Base-by-base conservation (phyloP, 352 stramenopile genomes). In the Pythium periplocum region DNA sequence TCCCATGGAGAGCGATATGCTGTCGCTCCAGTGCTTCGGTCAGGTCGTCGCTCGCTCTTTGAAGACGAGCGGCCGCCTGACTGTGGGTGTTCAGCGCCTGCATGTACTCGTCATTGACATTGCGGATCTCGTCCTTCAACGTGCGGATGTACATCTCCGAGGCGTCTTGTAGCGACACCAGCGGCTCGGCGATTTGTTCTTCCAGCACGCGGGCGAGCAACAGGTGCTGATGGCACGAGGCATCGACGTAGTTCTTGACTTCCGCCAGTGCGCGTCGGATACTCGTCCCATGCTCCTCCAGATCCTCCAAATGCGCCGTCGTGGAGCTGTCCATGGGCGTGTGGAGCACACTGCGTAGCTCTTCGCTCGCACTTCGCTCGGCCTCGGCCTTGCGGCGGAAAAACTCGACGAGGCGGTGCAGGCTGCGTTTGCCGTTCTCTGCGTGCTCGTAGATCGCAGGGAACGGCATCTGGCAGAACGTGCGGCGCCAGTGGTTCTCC, bases 381-480 rank as follows among this genome's bases (percentile, higher is more conserved):
- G 70, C 73, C 45, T 76, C 63, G 45, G 76, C 82, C 58, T 86
- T 86, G 54, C 71, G 68, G 9, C 69, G 71, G 62, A 91, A 86
- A 57, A 94, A 92, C 11, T 63, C 71, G 53, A 89, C 76, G 8
- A 94, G 69, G 3, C 68, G 61, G 47, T 86, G 69, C 45, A 94
- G 69, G 64, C 75, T 87, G 57, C 68, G 73, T 64, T 90, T 88
- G 61, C 83, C 81, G 46, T 75, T 77, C 53, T 90, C 81, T 10
- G 83, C 78, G 57, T 91, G 80, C 53, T 81, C 75, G 55, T 91
- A 87, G 66, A 94, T 94, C 52, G 78, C 61, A 33, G 55, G 57
- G 47, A 92, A 87, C 35, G 83, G 81, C 53, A 94, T 78, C 65
- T 94, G 83, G 58, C 83, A 94, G 69, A 94, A 94, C 53, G 83